Base-by-base conservation (phyloP, 495 filamentous ascomycete genomes). In the Venustampulla echinocandica region DNA sequence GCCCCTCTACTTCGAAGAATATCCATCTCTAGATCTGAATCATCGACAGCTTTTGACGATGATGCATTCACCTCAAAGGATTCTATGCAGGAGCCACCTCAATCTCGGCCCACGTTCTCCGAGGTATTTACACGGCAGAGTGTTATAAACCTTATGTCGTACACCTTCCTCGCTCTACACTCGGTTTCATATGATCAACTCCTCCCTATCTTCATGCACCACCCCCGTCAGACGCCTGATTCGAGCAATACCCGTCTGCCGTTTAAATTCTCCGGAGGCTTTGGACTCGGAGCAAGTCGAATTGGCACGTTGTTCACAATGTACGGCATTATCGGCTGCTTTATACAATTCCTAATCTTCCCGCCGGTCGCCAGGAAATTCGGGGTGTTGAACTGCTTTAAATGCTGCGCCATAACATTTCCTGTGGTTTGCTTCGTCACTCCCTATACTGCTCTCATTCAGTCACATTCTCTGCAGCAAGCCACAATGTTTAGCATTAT, bases 321-420 rank as follows among this genome's bases (percentile, higher is more conserved):
- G 34, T 87, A 87, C 63, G 85, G 84, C 17, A 64, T 86, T 41
- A 61, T 73, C 38, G 82, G 82, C 52, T 82, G 87, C 56, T 42
- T 87, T 22, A 73, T 83, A 13, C 88, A 95, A 58, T 90, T 95
- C 65, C 62, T 86, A 43, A 46, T 86, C 49, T 95, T 92, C 65
- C 87, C 88, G 1, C 57, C 69, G 0, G 55, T 84, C 2, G 87
- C 84, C 24, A 67, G 76, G 13, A 71, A 69, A 6, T 85, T 75
- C 54, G 88, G 88, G 7, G 78, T 87, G 2, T 67, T 93, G 0
- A 72, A 65, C 34, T 87, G 81, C 62, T 79, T 81, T 53, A 80
- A 80, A 53, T 57, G 61, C 21, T 73, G 77, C 43, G 67, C 74
- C 57, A 51, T 52, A 47, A 50, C 30, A 3, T 84, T 85, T 54